Evolutionary conservation across 1,139 yeast species (phyloP), one percentile per base, ranked within the genome.

Genomic region (Debaryomyces subglobosus): DNA sequence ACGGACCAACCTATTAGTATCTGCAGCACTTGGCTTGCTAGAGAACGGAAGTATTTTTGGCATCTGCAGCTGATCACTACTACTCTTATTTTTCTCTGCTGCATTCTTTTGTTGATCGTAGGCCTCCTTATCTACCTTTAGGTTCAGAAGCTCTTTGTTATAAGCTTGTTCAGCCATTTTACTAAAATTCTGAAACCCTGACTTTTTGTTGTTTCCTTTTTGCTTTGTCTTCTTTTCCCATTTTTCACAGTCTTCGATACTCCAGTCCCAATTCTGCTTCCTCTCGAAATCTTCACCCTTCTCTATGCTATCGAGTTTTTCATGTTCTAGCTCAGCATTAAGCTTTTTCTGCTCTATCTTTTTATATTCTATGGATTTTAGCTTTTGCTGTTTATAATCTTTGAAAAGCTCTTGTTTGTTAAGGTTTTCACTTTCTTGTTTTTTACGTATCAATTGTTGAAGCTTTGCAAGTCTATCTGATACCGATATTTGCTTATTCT

Each of bases 171-270:
- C 81, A 0, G 90, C 90, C 37, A 85, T 61, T 36, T 78, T 76
- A 39, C 74, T 66, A 53, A 71, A 76, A 58, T 82, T 81, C 44
- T 72, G 73, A 46, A 59, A 59, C 1, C 67, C 69, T 8, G 60
- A 54, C 5, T 48, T 46, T 27, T 44, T 44, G 13, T 37, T 48
- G 13, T 55, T 50, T 18, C 46, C 36, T 38, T 46, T 49, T 7
- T 65, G 70, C 25, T 54, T 64, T 45, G 68, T 65, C 52, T 72
- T 77, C 34, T 65, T 68, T 24, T 81, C 80, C 94, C 95, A 88
- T 47, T 73, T 71, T 55, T 85, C 89, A 47, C 83, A 78, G 47
- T 89, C 89, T 49, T 82, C 85, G 2, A 87, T 78, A 0, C 89
- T 78, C 71, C 87, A 89, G 44, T 78, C 80, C 74, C 87, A 69